Conservation (phyloP, 1,284 basidiomycete species). For the Trametes versicolor region DNA sequence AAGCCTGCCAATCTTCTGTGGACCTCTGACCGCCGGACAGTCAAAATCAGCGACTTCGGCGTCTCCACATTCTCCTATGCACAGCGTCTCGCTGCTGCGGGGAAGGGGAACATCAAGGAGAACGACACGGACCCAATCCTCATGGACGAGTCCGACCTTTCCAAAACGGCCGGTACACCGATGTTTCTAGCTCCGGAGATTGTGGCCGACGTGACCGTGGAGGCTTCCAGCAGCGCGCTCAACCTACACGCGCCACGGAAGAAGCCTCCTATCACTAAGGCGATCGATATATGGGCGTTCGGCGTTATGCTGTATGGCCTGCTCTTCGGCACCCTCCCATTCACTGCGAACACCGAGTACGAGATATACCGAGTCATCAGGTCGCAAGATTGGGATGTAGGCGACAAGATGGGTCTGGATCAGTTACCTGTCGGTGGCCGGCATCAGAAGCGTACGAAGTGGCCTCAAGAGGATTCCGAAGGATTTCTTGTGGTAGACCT, state of each 20-base stretch:
- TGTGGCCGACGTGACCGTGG: slow-evolving; percentile 63
- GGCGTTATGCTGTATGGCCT: slow-evolving; percentile 98
- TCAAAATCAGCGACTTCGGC: slow-evolving; percentile 99
- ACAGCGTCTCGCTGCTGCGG: slow-evolving; percentile 70
- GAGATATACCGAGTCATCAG: slow-evolving; percentile 89
- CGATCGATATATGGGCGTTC: slow-evolving; percentile 99
- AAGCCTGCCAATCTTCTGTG: slow-evolving; percentile 98
- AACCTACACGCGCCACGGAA: slow-evolving; percentile 46
- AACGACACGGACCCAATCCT: slow-evolving; percentile 65
- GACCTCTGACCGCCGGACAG: slow-evolving; percentile 82
- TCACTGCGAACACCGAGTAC: slow-evolving; percentile 76
- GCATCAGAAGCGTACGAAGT: slow-evolving; percentile 46
- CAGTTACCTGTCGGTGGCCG: slow-evolving; percentile 69
- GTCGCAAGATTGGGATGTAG: slow-evolving; percentile 79
- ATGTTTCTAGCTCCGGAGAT: slow-evolving; percentile 99
- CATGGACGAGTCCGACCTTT: slow-evolving; percentile 88
- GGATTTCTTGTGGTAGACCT: slow-evolving; percentile 76
- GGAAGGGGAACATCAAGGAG: slow-evolving; percentile 49
- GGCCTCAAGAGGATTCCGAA: slow-evolving; percentile 52
- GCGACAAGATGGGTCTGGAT: slow-evolving; percentile 82
- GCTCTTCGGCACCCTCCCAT: slow-evolving; percentile 87
- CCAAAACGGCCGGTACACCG: slow-evolving; percentile 95
- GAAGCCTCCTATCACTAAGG: slow-evolving; percentile 86
- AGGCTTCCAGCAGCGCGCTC: slow-evolving; percentile 34
- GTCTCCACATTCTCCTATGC: slow-evolving; percentile 96